Evolutionary conservation across 2,329 filamentous ascomycete genomes (phyloP), one percentile per base, ranked within the genome.

Genomic region (Diaporthe sp.): DNA sequence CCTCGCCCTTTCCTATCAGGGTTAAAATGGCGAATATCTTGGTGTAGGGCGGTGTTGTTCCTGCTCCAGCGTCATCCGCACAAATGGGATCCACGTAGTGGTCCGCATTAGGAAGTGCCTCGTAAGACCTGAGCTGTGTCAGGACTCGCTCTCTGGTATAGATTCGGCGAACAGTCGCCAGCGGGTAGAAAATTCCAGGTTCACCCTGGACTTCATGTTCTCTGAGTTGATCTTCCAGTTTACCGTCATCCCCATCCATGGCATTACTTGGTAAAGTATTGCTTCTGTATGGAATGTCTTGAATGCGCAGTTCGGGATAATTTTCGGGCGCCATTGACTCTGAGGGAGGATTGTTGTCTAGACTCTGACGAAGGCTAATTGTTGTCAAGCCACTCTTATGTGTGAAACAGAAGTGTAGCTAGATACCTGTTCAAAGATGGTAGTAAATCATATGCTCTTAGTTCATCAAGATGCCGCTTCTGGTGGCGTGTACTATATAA

Each of bases 191-290:
- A 53, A 5, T 0, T 2, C 7, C 1, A 53, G 49, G 49, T 12
- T 53, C 49, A 25, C 49, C 49, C n/a, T 53, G 22, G 10, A 53
- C 12, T 0, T 53, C 22, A 1, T 53, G 5, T 13, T 53, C 49
- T 28, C 49, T n/a, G 22, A 53, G 49, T 5, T 2, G 3, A 0
- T 53, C 49, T 3, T n/a, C 44, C 20, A 49, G 44, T 28, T 4
- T 2, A 3, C 2, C 2, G 49, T 15, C 49, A 25, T 25, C 49
- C n/a, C 5, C n/a, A 1, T 28, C 1, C 0, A 13, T 28, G 2
- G n/a, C 49, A 5, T 53, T 10, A 13, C n/a, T 53, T 53, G 10
- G 49, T 1, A 51, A n/a, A 3, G 22, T 51, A n/a, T 51, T n/a
- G 10, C n/a, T 53, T 25, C n/a, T 25, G n/a, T 53, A 53, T 25